Evolutionary conservation across 495 filamentous ascomycete genomes (phyloP), one percentile per base, ranked within the genome.

Genomic region (Clohesyomyces aquaticus): DNA sequence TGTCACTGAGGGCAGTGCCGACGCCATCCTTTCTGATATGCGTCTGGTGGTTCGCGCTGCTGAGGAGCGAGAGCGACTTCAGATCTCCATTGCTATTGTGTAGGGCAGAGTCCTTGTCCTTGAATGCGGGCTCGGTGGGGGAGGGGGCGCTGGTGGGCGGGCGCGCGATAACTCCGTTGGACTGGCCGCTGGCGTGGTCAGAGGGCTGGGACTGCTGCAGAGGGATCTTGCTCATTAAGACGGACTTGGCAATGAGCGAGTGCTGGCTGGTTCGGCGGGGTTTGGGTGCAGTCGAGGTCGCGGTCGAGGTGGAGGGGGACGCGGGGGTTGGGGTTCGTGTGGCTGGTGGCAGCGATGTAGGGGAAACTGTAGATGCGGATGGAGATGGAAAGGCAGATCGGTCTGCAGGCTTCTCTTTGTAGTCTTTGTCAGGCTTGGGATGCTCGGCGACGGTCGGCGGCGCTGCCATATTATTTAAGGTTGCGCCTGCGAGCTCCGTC

Each of bases 1-100:
- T 91, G 75, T 91, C 88, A 64, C 77, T 83, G 72, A 88, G 74
- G 42, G 84, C 80, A 52, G 72, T 74, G 63, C 85, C 85, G 73
- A 82, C 75, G 69, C 79, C 78, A 72, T 82, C 76, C 71, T 61
- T 80, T 43, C 54, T n/a, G 3, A 67, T 48, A 21, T 43, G 54
- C n/a, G 66, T 55, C 61, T 67, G 68, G 55, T 55, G 27, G 35
- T 56, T 32, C 38, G 18, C 27, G 49, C 55, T 19, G 69, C 45
- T 38, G 21, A 42, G 43, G 23, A 18, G n/a, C 21, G 70, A 58
- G 18, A 45, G 63, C 8, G 66, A 65, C 29, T 66, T 68, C 19
- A 67, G 55, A n/a, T 67, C 59, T 11, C 28, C 42, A 29, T 65
- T 54, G 49, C n/a, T n/a, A n/a, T n/a, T n/a, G n/a, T n/a, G 55